Evolutionary conservation across 345 rosid species (phyloP).

Genomic region (Euphorbia peplus): DNA sequence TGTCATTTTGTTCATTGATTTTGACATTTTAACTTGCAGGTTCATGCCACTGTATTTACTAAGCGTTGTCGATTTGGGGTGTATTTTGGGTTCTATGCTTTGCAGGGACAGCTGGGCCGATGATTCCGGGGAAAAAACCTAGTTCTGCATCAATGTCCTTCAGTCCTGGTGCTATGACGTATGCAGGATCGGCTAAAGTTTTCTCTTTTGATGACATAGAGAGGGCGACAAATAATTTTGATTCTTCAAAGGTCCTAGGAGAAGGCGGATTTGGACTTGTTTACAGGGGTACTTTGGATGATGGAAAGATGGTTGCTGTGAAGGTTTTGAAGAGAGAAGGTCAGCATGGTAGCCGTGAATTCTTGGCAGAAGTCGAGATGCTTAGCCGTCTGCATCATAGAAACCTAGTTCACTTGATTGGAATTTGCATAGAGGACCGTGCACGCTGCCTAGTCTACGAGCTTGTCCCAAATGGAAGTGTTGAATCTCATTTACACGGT

Average conservation of each 20-base stretch:
- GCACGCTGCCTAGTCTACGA: conserved; percentile 62
- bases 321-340: conserved; percentile 66
- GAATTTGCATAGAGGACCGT: conserved; percentile 50
- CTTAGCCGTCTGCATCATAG: conserved; percentile 77
- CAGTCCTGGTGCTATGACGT: conserved; percentile 39
- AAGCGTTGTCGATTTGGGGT: not conserved
- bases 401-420: conserved; percentile 60
- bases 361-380: conserved; percentile 81
- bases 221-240: conserved; percentile 50
- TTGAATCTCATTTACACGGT: conserved; percentile 75
- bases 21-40: not conserved
- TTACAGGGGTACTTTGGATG: conserved; percentile 48
- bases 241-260: conserved; percentile 49
- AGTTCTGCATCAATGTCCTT: conserved; percentile 37
- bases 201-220: conserved; percentile 46
- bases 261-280: conserved; percentile 81
- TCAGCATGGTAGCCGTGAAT: conserved; percentile 57
- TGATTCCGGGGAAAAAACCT: conserved; percentile 25
- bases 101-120: conserved; percentile 32
- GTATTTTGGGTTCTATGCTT: conserved; percentile 10
- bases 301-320: conserved; percentile 65
- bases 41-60: not conserved
- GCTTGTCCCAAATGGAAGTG: conserved; percentile 67
- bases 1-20: not conserved
- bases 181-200: conserved; percentile 52